Evolutionary conservation across 306 rosid species (phyloP), one percentile per base, ranked within the genome.

Genomic region (Castanea mollissima): DNA sequence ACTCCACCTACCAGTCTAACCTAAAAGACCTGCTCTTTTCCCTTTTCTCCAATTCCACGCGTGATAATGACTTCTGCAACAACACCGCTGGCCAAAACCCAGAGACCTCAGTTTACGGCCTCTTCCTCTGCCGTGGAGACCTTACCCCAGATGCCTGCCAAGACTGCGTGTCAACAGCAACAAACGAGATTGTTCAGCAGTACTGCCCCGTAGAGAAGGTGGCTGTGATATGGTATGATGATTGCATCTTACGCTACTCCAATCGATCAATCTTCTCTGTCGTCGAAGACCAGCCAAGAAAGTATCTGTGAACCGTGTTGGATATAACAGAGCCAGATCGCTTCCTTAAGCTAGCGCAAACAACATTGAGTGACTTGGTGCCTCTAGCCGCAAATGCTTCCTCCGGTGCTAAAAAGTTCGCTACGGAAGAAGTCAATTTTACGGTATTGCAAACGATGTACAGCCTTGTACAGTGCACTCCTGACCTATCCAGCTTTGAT

Each of bases 201-300:
- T 80, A 54, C 57, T 77, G 85, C 67, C 85, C 87, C 6, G 10
- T 1, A 5, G 21, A 15, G 54, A 78, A 80, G 51, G 79, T 25
- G 14, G 55, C 85, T 1, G 19, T 78, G 0, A 38, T 83, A 4
- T 83, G 85, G 90, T 78, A 71, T 52, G 81, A 80, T 0, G 79
- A 78, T 21, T 86, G 90, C 78, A 75, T 81, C 80, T 2, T 86
- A n/a, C 79, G 85, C 9, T 86, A 80, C 81, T 80, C 83, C 0
- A 25, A 84, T 62, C 10, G 60, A 20, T 41, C 84, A 3, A 65
- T 84, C 74, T 68, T 76, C 27, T 74, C 80, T 20, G 11, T 6
- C 0, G 1, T 74, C 51, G 69, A 25, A 0, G 25, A 11, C 27
- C 0, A 0, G 0, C 79, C 85, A 1, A 2, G 9, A 5, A 3